These are phyloP conservation scores for Pilaira anomala DNA, from an alignment of 192 early-diverging fungal genomes.

Conservation along the genomic window DNA sequence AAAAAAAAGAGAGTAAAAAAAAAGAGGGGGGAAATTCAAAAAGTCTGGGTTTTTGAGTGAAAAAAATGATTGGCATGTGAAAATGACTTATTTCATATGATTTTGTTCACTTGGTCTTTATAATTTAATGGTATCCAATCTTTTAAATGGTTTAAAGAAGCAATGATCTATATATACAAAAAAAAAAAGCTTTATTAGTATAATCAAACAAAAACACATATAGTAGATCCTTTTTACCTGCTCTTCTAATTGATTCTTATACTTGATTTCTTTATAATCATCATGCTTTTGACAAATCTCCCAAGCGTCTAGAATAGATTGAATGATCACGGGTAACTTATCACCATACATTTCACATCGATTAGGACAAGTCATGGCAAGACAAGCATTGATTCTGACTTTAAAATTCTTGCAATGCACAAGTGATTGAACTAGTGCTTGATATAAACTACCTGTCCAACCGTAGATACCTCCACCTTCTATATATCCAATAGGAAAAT, in stretches of 20 bases:
- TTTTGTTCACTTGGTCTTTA: no score
- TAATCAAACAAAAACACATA: neutral
- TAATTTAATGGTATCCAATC: neutral
- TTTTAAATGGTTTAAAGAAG: neutral
- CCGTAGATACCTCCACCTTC: conserved; percentile 33
- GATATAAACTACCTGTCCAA: conserved; percentile 53
- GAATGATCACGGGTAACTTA: conserved; percentile 28
- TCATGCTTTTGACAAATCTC: conserved; percentile 9
- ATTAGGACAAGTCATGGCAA: conserved; percentile 43
- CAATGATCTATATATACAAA: neutral
- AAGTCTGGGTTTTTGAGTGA: no score
- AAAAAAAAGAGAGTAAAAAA: no score
- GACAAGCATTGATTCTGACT: conserved; percentile 70
- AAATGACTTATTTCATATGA: no score
- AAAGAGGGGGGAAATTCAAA: no score
- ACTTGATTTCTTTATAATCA: conserved; percentile 26
- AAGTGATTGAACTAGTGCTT: conserved; percentile 50
- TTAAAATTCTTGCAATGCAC: conserved; percentile 70
- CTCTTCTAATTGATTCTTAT: conserved; percentile 23
- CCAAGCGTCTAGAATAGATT: conserved; percentile 34
- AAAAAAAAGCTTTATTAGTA: no score
- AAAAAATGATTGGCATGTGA: no score
- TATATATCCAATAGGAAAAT: conserved; percentile 56
- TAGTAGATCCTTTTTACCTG: conserved; percentile 12
- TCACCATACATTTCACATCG: conserved; percentile 42